Evolutionary conservation across 495 filamentous ascomycete species (phyloP).

Genomic region (Pyronema omphalodes): DNA sequence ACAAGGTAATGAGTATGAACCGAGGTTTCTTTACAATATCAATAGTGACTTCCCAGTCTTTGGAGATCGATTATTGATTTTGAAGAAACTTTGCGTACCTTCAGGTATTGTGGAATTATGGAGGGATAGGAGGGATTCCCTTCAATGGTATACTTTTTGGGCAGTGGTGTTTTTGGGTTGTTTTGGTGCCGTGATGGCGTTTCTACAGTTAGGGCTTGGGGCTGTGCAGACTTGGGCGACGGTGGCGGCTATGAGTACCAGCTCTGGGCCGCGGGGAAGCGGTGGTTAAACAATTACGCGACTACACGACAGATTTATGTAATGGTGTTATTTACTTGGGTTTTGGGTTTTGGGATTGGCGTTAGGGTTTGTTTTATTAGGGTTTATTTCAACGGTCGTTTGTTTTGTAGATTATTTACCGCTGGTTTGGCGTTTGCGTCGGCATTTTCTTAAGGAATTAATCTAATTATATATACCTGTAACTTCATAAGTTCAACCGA

Average conservation of each 20-base stretch:
- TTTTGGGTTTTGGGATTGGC: too few relatives aligned
- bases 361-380: too few relatives aligned
- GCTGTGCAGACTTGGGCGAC: neutral
- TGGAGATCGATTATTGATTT: slow-evolving; percentile 4
- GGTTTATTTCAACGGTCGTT: too few relatives aligned
- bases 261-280: too few relatives aligned
- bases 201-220: slow-evolving; percentile 2
- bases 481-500: too few relatives aligned
- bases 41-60: slow-evolving; percentile 15
- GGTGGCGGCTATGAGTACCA: neutral
- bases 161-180: slow-evolving; percentile 13
- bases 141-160: slow-evolving; percentile 24
- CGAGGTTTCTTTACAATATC: slow-evolving; percentile 5
- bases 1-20: neutral
- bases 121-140: slow-evolving; percentile 11
- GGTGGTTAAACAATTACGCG: too few relatives aligned
- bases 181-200: neutral
- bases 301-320: too few relatives aligned
- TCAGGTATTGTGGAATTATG: slow-evolving; percentile 12
- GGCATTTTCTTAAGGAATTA: too few relatives aligned
- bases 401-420: too few relatives aligned
- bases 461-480: too few relatives aligned
- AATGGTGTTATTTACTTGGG: too few relatives aligned
- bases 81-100: slow-evolving; percentile 4
- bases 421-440: too few relatives aligned